Evolutionary conservation across 345 rosid species (phyloP).

Genomic region (Boechera retrofracta): DNA sequence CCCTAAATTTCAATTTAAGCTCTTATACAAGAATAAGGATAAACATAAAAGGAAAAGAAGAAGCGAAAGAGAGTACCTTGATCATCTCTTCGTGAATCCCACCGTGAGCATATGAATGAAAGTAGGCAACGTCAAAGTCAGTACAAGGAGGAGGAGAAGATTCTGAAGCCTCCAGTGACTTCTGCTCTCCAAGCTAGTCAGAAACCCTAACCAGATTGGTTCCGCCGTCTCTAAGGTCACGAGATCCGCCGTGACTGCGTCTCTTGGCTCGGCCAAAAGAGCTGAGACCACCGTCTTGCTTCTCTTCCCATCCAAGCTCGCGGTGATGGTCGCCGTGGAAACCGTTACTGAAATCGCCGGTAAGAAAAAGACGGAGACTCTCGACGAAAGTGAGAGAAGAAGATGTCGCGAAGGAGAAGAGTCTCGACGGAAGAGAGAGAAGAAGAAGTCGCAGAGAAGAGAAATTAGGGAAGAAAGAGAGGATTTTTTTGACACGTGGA

Average conservation of each 20-base stretch:
- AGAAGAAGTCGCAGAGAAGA: too few species aligned
- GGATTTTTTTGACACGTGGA: too few species aligned
- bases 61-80: constrained; percentile 51
- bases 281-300: constrained; percentile 19
- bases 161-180: constrained; percentile 24
- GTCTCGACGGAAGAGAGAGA: too few species aligned
- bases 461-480: too few species aligned
- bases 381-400: too few species aligned
- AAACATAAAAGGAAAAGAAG: neutral
- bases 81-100: constrained; percentile 99
- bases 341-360: constrained; percentile 58
- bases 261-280: constrained; percentile 37
- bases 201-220: constrained; percentile 55
- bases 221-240: constrained; percentile 33
- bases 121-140: constrained; percentile 88
- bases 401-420: too few species aligned
- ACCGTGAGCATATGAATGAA: constrained; percentile 86
- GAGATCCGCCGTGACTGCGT: constrained; percentile 43
- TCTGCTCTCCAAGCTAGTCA: constrained; percentile 44
- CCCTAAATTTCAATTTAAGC: constrained; percentile 7
- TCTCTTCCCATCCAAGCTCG: constrained; percentile 41
- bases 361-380: too few species aligned
- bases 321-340: constrained; percentile 53
- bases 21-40: neutral
- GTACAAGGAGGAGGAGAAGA: constrained; percentile 61